Conservation (phyloP, 345 rosid genomes). For the Moringa oleifera region DNA sequence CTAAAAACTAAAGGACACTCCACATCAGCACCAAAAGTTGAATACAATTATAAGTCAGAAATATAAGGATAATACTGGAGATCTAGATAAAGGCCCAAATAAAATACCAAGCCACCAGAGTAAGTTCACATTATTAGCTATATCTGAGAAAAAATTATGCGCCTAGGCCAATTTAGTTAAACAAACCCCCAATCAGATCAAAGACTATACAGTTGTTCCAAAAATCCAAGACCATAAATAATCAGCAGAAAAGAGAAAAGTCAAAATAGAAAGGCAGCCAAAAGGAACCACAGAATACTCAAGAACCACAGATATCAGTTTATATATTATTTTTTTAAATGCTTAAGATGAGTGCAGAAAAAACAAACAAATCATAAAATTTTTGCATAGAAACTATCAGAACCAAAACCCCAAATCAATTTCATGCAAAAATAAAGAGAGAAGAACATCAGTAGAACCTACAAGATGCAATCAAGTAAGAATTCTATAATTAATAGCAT, state of each 20-base stretch:
- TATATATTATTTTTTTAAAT: not conserved
- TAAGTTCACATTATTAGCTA: not conserved
- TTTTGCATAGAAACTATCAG: not conserved
- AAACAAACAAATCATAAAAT: not conserved
- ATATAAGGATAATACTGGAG: not conserved
- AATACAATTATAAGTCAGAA: not conserved
- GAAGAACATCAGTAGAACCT: not conserved
- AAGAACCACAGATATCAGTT: not conserved
- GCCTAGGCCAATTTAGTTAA: not conserved
- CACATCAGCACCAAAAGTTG: conserved; percentile 5
- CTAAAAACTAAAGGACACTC: not conserved
- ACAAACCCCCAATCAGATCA: conserved; percentile 1
- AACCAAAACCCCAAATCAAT: conserved; percentile 1
- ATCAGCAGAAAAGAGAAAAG: not conserved
- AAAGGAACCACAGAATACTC: not conserved
- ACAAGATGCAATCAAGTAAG: not conserved
- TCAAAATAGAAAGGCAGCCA: not conserved
- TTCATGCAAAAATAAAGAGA: not conserved
- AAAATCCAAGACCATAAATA: not conserved
- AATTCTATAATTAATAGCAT: not conserved
- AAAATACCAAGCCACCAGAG: not conserved
- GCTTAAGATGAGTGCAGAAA: not conserved
- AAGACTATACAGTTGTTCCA: not conserved
- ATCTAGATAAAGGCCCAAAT: not conserved
- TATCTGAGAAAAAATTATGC: not conserved